Percentiles rank a stretch among this genome's conserved stretches.
These are phyloP conservation scores for Obba rivulosa DNA, from an alignment of 768 basidiomycete genomes.

Conservation along the genomic window DNA sequence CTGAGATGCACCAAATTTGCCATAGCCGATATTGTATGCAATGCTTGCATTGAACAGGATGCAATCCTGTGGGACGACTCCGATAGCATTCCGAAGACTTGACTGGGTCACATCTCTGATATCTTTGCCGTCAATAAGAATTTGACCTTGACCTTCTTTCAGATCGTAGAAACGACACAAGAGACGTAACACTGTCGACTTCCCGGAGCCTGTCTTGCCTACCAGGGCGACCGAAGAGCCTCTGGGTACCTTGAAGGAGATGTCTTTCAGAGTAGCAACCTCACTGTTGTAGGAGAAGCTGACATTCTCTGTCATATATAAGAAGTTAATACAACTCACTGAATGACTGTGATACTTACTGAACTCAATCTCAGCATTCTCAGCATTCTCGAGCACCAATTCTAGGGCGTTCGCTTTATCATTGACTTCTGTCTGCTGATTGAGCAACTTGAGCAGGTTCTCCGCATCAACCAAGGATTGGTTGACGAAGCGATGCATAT, in stretches of 20 bases:
- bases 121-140: conserved; percentile 82
- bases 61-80: conserved; percentile 86
- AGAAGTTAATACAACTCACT: conserved; percentile 43
- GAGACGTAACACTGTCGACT: conserved; percentile 78
- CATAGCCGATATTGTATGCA: conserved; percentile 70
- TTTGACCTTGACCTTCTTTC: conserved; percentile 69
- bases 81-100: conserved; percentile 75
- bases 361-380: conserved; percentile 82
- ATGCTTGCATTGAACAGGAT: conserved; percentile 71
- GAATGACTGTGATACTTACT: no score
- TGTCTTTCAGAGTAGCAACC: conserved; percentile 60
- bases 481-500: conserved; percentile 72
- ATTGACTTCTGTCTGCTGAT: conserved; percentile 78
- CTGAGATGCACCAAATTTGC: conserved; percentile 61
- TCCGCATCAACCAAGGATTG: conserved; percentile 80
- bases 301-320: conserved; percentile 63
- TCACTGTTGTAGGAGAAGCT: conserved; percentile 79
- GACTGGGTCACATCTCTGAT: conserved; percentile 83
- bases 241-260: conserved; percentile 86
- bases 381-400: conserved; percentile 62
- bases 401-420: conserved; percentile 74
- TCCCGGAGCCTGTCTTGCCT: conserved; percentile 76
- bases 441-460: conserved; percentile 75
- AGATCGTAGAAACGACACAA: conserved; percentile 93
- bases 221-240: conserved; percentile 88